phyloP scores from a whole-genome alignment of 345 rosid genomes.

The Microcos paniculata region DNA sequence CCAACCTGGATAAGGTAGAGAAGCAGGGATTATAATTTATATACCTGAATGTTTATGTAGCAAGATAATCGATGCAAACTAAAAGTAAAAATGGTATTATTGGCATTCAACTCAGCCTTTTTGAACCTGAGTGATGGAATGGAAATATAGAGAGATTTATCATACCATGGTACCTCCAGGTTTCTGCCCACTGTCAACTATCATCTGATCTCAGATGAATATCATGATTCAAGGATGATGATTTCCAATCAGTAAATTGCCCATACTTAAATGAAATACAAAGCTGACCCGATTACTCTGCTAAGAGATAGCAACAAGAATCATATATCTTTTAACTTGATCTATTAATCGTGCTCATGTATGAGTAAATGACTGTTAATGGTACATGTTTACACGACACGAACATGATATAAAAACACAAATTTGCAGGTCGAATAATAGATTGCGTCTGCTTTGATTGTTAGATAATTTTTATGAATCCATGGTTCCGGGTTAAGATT shows the following conservation, averaged over 20 bases:
- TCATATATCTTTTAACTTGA: neutral
- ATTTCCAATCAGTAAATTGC: neutral
- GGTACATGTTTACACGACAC: no score
- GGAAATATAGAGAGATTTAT: slow-evolving; percentile 1
- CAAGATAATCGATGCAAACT: slow-evolving; percentile 9
- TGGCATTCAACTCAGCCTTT: slow-evolving; percentile 48
- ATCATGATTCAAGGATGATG: slow-evolving; percentile 11
- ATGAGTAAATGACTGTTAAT: no score
- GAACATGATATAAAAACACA: no score
- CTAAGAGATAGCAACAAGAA: no score
- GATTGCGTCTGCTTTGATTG: no score
- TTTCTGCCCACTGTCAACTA: slow-evolving; percentile 16
- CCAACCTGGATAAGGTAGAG: neutral
- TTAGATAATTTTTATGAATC: neutral
- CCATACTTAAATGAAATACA: no score
- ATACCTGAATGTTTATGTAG: slow-evolving; percentile 2
- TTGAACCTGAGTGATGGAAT: slow-evolving; percentile 46
- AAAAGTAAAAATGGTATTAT: slow-evolving; percentile 7
- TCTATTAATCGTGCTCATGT: no score
- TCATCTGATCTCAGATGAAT: neutral
- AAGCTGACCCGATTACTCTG: neutral
- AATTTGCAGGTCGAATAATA: no score
- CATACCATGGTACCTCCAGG: neutral
- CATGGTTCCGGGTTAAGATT: neutral
- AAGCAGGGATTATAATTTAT: slow-evolving; percentile 10